Conservation (phyloP, 73 alveolate species). For the Vitrella brassicaformis region DNA sequence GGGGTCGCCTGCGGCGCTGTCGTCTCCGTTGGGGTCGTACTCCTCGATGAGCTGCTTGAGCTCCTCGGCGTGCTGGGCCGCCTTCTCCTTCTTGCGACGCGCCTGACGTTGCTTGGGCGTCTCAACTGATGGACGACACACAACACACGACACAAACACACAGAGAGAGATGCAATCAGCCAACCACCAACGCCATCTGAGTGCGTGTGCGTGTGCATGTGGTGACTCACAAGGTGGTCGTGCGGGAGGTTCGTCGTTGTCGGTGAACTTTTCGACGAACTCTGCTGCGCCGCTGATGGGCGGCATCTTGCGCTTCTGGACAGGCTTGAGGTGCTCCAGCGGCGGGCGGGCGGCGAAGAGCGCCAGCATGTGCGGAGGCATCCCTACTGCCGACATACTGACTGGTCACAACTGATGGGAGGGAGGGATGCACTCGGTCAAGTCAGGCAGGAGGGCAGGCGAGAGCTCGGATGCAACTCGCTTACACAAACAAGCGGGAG, state of each 20-base stretch:
- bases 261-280: background rate
- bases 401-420: too few species aligned
- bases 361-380: background rate
- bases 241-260: background rate
- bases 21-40: conserved; percentile 67
- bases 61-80: conserved; percentile 42
- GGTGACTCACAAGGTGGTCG: background rate
- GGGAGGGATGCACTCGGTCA: too few species aligned
- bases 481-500: too few species aligned
- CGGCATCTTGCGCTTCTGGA: background rate
- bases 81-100: conserved; percentile 21
- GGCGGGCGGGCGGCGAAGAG: background rate
- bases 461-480: too few species aligned
- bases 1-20: conserved; percentile 67
- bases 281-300: background rate
- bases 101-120: background rate
- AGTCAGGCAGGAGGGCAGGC: too few species aligned
- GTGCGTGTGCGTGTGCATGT: too few species aligned
- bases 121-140: too few species aligned
- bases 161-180: too few species aligned
- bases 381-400: background rate
- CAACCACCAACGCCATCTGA: too few species aligned
- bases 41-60: conserved; percentile 51
- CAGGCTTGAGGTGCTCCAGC: background rate
- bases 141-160: too few species aligned